These are phyloP conservation scores for Fulvia fulva DNA, from an alignment of 2,329 filamentous ascomycete species.

Conservation along the genomic window DNA sequence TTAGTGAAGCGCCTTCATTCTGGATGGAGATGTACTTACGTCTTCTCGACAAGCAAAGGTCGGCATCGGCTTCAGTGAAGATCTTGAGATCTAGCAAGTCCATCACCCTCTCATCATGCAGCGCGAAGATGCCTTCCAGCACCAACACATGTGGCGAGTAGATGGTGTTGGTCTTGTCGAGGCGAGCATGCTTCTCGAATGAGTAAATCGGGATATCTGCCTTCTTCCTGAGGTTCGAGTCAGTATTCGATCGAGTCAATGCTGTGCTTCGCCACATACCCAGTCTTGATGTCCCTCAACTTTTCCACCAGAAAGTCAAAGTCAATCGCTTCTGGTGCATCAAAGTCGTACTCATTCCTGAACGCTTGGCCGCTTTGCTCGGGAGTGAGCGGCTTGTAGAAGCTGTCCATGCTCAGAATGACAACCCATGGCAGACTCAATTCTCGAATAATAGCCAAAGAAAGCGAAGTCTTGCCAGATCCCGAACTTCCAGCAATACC, in stretches of 20 bases:
- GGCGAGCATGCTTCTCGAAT: slow-evolving; percentile 81
- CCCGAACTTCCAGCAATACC: slow-evolving; percentile 93
- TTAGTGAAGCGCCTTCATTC: slow-evolving; percentile 47
- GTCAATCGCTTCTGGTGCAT: slow-evolving; percentile 89
- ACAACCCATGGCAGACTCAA: slow-evolving; percentile 96
- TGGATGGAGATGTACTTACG: slow-evolving; percentile 67
- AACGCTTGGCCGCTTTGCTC: slow-evolving; percentile 80
- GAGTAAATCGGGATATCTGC: slow-evolving; percentile 94
- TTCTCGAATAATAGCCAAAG: slow-evolving; percentile 82
- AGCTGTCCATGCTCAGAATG: slow-evolving; percentile 97
- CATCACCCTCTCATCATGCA: slow-evolving; percentile 81
- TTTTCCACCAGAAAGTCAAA: slow-evolving; percentile 83
- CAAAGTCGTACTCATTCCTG: slow-evolving; percentile 90
- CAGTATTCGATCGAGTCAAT: neutral
- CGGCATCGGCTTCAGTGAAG: slow-evolving; percentile 92
- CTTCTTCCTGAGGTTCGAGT: slow-evolving; percentile 58
- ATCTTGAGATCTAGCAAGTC: slow-evolving; percentile 94
- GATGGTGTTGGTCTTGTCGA: slow-evolving; percentile 76
- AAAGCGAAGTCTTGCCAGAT: slow-evolving; percentile 90
- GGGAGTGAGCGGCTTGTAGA: slow-evolving; percentile 83
- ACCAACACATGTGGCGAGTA: slow-evolving; percentile 97
- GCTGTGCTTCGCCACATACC: slow-evolving; percentile 52
- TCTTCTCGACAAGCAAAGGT: slow-evolving; percentile 85
- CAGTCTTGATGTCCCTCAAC: slow-evolving; percentile 80
- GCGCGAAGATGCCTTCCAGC: slow-evolving; percentile 89